phyloP scores from a whole-genome alignment of 1,284 basidiomycete species.

The Papiliotrema flavescens region DNA sequence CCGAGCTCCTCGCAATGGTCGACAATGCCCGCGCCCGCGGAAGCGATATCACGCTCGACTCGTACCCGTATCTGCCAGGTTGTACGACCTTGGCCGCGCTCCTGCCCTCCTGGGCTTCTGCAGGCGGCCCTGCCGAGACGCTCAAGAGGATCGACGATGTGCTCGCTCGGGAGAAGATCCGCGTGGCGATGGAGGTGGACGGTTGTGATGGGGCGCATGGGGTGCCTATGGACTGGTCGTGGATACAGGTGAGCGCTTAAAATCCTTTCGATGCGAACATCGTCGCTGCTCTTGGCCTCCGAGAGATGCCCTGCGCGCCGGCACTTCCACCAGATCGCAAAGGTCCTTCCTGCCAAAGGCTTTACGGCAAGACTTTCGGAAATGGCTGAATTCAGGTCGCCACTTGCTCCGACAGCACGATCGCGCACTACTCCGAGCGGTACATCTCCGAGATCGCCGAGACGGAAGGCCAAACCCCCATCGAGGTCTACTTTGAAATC shows the following conservation, averaged over 20 bases:
- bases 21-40: slow-evolving; percentile 26
- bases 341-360: too few species aligned
- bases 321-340: too few species aligned
- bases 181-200: slow-evolving; percentile 33
- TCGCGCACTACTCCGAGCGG: slow-evolving; percentile 20
- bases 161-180: slow-evolving; percentile 31
- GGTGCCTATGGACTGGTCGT: slow-evolving; percentile 41
- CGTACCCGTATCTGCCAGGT: slow-evolving; percentile 46
- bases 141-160: slow-evolving; percentile 31
- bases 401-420: slow-evolving; percentile 22
- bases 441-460: slow-evolving; percentile 26
- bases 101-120: slow-evolving; percentile 40
- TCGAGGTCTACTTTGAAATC: slow-evolving; percentile 39
- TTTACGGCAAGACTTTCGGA: too few species aligned
- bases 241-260: slow-evolving; percentile 34
- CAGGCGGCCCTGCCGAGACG: slow-evolving; percentile 38
- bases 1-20: slow-evolving; percentile 33
- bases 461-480: slow-evolving; percentile 9
- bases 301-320: neutral
- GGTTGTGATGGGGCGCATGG: slow-evolving; percentile 48
- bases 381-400: slow-evolving; percentile 21
- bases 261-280: neutral
- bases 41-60: slow-evolving; percentile 41
- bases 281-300: neutral
- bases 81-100: slow-evolving; percentile 44